phyloP scores from a whole-genome alignment of 495 filamentous ascomycete species.

The Aspergillus saccharolyticus region DNA sequence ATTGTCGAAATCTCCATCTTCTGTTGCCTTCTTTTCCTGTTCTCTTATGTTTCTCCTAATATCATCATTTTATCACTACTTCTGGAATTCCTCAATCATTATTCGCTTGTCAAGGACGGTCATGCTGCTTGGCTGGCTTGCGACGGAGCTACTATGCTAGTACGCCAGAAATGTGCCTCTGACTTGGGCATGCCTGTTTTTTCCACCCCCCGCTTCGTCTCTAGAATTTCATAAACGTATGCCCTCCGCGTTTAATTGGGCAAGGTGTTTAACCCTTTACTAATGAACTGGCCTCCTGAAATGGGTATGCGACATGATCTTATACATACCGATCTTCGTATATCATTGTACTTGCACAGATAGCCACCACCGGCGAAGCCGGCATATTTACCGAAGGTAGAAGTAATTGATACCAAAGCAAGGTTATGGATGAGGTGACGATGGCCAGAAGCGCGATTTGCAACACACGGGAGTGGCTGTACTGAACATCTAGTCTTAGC shows the following conservation, averaged over 20 bases:
- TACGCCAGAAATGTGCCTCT: conserved; percentile 12
- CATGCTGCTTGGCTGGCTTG: conserved; percentile 12
- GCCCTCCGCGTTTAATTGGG: conserved; percentile 9
- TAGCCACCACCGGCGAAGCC: too few species aligned
- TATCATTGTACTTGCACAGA: neutral
- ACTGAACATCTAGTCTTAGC: too few species aligned
- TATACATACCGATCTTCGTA: neutral
- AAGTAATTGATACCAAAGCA: too few species aligned
- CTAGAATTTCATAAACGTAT: conserved; percentile 16
- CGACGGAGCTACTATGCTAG: conserved; percentile 24
- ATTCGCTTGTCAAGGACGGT: conserved; percentile 12
- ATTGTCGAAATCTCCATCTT: conserved; percentile 14
- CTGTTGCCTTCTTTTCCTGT: conserved; percentile 24
- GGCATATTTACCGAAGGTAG: too few species aligned
- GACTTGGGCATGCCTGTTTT: conserved; percentile 6
- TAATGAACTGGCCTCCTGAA: neutral
- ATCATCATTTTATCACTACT: conserved; percentile 21
- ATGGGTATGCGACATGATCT: neutral
- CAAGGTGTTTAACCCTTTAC: conserved; percentile 12
- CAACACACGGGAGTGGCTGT: too few species aligned
- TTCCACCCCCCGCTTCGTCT: conserved; percentile 4
- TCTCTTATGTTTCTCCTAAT: conserved; percentile 15
- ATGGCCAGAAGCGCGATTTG: too few species aligned
- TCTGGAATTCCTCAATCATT: conserved; percentile 20
- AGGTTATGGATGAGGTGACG: too few species aligned